Evolutionary conservation across 1,284 basidiomycete genomes (phyloP), one percentile per base, ranked within the genome.

Genomic region (Tilletiopsis washingtonensis): DNA sequence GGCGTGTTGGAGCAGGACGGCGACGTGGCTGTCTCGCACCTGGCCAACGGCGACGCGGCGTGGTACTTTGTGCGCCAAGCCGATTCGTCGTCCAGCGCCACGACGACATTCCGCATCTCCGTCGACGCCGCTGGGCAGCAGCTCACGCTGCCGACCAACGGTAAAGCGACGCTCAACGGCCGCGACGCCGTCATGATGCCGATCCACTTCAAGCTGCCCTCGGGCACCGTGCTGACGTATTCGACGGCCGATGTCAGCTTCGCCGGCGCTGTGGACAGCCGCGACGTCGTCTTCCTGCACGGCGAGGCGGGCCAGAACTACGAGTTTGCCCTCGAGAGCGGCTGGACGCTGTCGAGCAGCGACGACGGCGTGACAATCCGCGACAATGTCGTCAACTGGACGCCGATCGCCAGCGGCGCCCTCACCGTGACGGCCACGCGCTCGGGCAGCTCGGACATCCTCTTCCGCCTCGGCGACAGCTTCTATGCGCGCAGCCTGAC

Each of bases 61-160:
- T 88, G 86, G 73, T 85, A 82, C 61, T 78, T 89, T 48, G 77
- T 78, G 15, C 78, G 86, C 7, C 85, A 88, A 57, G 41, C 26
- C n/a, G 51, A 68, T 43, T 65, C 59, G 5, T 51, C 51, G 40
- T 63, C 54, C 24, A 47, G 43, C 25, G 43, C 37, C 11, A 25
- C 17, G 17, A 42, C 44, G 14, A 40, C 37, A 6, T 55, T 40
- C 51, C 3, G 21, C 11, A 15, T 45, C 14, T n/a, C 14, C 19
- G 32, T 54, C 34, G 24, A 53, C 4, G 42, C 44, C 3, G 26
- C 29, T 4, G 29, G 25, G 11, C 25, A 39, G 4, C 12, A 40
- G 17, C n/a, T 15, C 36, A 29, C 37, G 19, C 17, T 38, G 19
- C 24, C 24, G 17, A n/a, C 25, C 17, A 26, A 46, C 7, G 20